Base-by-base conservation (phyloP, 2,329 filamentous ascomycete genomes). In the Colletotrichum sp. region DNA sequence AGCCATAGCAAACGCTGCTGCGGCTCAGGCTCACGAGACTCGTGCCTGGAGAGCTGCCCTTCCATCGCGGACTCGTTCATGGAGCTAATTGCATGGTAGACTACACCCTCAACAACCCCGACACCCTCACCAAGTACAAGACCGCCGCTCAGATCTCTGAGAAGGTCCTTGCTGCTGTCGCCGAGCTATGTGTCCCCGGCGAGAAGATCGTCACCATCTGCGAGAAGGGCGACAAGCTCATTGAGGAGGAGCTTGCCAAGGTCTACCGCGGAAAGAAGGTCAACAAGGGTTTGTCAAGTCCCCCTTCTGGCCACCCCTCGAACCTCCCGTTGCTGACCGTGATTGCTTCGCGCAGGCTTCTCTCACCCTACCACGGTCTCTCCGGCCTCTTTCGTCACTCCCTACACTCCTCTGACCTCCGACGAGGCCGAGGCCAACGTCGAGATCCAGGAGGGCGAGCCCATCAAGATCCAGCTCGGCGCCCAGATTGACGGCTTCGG, bases 211-310 rank as follows among this genome's bases (percentile, higher is more conserved):
- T 99, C 81, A 93, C 95, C 81, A 92, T 99, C 86, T 99, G 97
- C 89, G 94, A 98, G 90, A 93, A 96, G 89, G 97, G 97, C 80
- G 97, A 99, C 89, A 94, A 96, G 90, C 91, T 99, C 77, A 91
- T 99, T 79, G 96, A 97, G 79, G 96, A 98, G 83, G 97, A 99
- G 87, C 91, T 98, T 72, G 87, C 92, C 84, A 99, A 99, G 90
- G 96, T 99, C 82, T 99, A 97, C 92, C 96, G 98, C 86, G 96
- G 96, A 87, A 99, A 99, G 91, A 99, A 98, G 90, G 93, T 98
- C 83, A 86, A 89, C 85, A 99, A 99, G 91, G 97, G 94, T 95
- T 82, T 79, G 89, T 87, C 43, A 13, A 52, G 43, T 30, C 38
- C 48, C 64, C 52, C 67, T 55, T 67, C 48, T 43, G 30, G 13